Base-by-base conservation (phyloP, 768 basidiomycete genomes). In the Termitomyces sp. region DNA sequence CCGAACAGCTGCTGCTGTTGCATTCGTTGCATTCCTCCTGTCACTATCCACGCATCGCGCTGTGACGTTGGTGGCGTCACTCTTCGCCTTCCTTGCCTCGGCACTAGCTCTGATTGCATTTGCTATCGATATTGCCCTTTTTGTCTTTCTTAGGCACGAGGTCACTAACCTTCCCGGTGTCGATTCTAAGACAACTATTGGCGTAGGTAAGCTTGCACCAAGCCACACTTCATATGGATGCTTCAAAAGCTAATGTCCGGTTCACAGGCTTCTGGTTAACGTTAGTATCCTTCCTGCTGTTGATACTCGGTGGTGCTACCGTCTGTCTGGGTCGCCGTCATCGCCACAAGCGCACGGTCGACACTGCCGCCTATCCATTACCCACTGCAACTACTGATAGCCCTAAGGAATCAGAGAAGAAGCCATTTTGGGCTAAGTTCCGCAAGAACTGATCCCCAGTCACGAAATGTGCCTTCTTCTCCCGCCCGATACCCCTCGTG, bases 81-180 rank as follows among this genome's bases (percentile, higher is more conserved):
- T 88, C 23, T 66, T 81, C n/a, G 76, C 89, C 12, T 88, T 89
- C 78, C 73, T 91, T 51, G 88, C 87, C 7, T 85, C 87, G 0
- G 56, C 78, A 20, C 65, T 92, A 41, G 81, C 88, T 3, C 71
- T 91, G 52, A 81, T 91, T 57, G 84, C 88, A 1, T 89, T 92
- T 63, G 80, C 81, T 39, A 82, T 88, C 66, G 89, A 93, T 66
- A 85, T 91, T 56, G 86, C 88, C 13, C 79, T 93, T 29, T 86
- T 74, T 62, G 83, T 74, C 3, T 82, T 76, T 54, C 76, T 85
- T 49, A 83, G 80, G 64, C 75, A 85, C 49, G 73, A 84, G 59
- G 74, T 88, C 61, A 69, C 69, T 41, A 75, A 81, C 52, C 73
- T 91, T 11, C 61, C 69, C 40, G 68, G 73, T 51, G 66, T 78